A percentile compares a stretch with the other conserved stretches of the same genome.
Conservation (phyloP, 441 rosid genomes). For the Populus trichocarpa region DNA sequence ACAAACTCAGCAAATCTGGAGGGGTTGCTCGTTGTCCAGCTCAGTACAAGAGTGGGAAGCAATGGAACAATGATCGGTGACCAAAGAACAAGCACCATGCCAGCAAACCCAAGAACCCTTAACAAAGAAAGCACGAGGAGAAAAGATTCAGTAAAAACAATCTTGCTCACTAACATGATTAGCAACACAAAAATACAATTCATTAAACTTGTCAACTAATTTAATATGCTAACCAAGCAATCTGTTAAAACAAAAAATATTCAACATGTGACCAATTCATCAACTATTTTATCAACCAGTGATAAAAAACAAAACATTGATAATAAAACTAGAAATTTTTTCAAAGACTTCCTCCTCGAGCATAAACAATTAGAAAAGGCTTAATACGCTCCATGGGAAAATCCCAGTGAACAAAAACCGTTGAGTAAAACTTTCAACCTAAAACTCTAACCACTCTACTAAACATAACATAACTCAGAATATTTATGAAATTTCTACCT, state of each 20-base stretch:
- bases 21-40: constrained; percentile 74
- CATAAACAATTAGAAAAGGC: not conserved
- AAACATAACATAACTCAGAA: not conserved
- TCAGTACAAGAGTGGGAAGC: constrained; percentile 78
- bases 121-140: constrained; percentile 13
- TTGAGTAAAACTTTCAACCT: not conserved
- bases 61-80: constrained; percentile 82
- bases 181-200: not conserved
- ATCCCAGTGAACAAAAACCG: no score
- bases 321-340: not conserved
- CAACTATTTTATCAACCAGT: not conserved
- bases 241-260: not conserved
- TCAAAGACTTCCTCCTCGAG: not conserved
- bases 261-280: not conserved
- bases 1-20: constrained; percentile 69
- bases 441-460: not conserved
- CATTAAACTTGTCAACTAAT: not conserved
- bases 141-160: constrained; percentile 20
- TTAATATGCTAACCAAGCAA: not conserved
- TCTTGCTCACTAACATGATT: not conserved
- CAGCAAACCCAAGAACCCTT: constrained; percentile 76
- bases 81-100: constrained; percentile 92
- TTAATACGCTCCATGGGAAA: not conserved
- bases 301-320: not conserved
- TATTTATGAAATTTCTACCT: not conserved